Evolutionary conservation across 106 monocot species (phyloP).

Genomic region (Dendrobium catenatum): DNA sequence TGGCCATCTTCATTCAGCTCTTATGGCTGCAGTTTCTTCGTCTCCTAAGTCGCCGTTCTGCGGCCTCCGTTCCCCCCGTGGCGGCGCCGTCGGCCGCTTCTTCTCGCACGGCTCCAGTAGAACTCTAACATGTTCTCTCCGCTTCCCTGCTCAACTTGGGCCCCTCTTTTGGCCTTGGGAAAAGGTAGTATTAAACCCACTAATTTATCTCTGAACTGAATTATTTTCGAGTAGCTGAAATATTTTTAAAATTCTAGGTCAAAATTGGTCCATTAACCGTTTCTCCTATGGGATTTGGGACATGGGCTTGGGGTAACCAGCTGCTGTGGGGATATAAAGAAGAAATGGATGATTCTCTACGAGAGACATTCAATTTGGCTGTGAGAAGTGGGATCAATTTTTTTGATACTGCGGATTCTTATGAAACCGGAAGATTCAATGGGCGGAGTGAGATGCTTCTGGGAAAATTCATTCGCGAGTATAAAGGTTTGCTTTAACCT

Average conservation of each 20-base stretch:
- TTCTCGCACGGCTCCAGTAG: not conserved
- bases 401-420: conserved; percentile 98
- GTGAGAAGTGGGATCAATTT: conserved; percentile 77
- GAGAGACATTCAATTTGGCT: conserved; percentile 71
- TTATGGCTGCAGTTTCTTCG: conserved; percentile 6
- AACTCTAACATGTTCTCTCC: not conserved
- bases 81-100: not conserved
- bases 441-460: conserved; percentile 93
- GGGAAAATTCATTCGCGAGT: conserved; percentile 91
- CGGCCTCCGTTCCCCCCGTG: not conserved
- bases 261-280: conserved; percentile 64
- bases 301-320: conserved; percentile 98
- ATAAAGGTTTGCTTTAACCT: conserved; percentile 31
- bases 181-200: not conserved
- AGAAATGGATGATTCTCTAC: conserved; percentile 72
- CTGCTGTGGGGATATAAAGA: conserved; percentile 90
- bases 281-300: conserved; percentile 98
- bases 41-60: not conserved
- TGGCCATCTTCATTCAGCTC: not conserved
- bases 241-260: conserved; percentile 30
- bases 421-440: conserved; percentile 87
- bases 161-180: conserved; percentile 19
- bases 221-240: no score
- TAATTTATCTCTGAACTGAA: no score
- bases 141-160: not conserved